Base-by-base conservation (phyloP, 345 rosid species). In the Excoecaria agallocha region DNA sequence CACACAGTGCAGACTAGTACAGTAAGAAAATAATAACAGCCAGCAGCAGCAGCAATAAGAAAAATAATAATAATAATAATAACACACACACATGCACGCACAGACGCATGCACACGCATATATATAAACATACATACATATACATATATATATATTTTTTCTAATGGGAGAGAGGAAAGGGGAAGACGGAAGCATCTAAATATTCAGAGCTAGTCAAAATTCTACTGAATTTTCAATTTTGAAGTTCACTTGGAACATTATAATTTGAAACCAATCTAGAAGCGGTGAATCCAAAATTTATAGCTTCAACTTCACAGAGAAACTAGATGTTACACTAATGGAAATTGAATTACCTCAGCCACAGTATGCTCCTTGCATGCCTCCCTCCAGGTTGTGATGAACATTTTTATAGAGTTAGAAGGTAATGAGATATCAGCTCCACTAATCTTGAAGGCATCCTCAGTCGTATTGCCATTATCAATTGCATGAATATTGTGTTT, bases 321-420 rank as follows among this genome's bases (percentile, higher is more conserved):
- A 7, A 52, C 3, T 3, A 50, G 15, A 45, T 45, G 15, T 56
- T 38, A 4, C 8, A 43, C 3, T 69, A 15, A 51, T 12, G 38
- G 20, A 30, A 24, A 69, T 66, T 55, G 59, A 75, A 81, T 37
- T 86, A 94, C 98, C 84, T 84, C 85, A 43, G 77, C 71, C 50
- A 83, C 80, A 77, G 83, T 74, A 61, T 82, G 78, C 79, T 87
- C 91, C 83, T 82, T 85, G 77, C 95, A 94, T 50, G 90, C 80
- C 69, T 84, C 93, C 86, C 89, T 92, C 98, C 97, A 94, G 37
- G 90, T 89, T 75, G 94, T 81, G 80, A 90, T 84, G 82, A 94
- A 94, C 74, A 71, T 78, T 58, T 74, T 83, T 76, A 89, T 78
- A 52, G 82, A 71, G 52, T 79, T 82, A 70, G 76, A 69, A 78